These are phyloP conservation scores for Trichoderma gamsii DNA, from an alignment of 495 filamentous ascomycete species.

Conservation along the genomic window DNA sequence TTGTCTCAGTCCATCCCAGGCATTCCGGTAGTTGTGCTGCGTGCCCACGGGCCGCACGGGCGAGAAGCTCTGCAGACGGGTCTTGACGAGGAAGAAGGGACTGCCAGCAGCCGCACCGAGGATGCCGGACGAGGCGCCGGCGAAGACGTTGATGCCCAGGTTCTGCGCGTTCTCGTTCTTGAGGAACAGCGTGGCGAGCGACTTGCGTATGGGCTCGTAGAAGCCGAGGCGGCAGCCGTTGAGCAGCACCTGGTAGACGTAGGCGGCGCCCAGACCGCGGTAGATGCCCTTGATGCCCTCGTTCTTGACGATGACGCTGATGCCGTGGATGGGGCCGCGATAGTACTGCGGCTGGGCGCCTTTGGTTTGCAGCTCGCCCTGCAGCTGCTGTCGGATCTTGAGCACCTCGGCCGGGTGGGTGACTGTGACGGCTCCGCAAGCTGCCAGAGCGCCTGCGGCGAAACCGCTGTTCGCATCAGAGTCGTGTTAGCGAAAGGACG, in stretches of 20 bases:
- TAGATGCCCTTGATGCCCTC: constrained; percentile 83
- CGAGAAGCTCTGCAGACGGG: constrained; percentile 87
- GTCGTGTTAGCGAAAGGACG: constrained; percentile 19
- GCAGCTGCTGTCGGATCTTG: constrained; percentile 91
- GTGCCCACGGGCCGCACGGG: constrained; percentile 93
- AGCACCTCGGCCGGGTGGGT: constrained; percentile 98
- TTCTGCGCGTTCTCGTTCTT: constrained; percentile 68
- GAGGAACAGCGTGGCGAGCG: constrained; percentile 58
- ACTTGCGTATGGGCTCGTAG: constrained; percentile 85
- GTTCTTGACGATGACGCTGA: constrained; percentile 83
- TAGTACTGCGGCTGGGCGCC: constrained; percentile 78
- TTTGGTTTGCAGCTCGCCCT: constrained; percentile 90
- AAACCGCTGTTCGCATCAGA: constrained; percentile 49
- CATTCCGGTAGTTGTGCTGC: constrained; percentile 86
- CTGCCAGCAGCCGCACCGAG: constrained; percentile 86
- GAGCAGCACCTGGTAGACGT: constrained; percentile 93
- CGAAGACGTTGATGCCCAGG: constrained; percentile 85
- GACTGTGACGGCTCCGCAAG: constrained; percentile 93
- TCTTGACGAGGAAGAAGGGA: constrained; percentile 98
- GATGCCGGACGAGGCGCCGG: constrained; percentile 80
- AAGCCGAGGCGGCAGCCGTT: constrained; percentile 96
- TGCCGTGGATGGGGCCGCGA: constrained; percentile 85
- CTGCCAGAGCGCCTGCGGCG: constrained; percentile 91
- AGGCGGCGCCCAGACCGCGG: constrained; percentile 85
- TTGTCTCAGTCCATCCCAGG: constrained; percentile 70